Conservation (phyloP, 306 rosid species). For the Aeschynomene evenia region DNA sequence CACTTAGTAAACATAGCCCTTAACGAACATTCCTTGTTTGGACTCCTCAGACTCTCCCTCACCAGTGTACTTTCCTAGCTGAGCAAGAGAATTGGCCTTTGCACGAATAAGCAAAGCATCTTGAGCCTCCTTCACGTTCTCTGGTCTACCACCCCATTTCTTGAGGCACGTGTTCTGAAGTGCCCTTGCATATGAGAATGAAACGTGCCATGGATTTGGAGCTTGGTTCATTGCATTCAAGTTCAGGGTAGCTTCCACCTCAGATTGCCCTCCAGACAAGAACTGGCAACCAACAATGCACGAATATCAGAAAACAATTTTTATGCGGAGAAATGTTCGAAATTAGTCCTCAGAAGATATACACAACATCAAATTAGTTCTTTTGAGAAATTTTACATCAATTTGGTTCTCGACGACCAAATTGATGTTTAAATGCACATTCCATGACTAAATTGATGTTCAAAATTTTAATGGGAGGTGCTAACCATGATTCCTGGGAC, state of each 20-base stretch:
- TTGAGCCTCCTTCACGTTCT: constrained; percentile 58
- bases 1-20: constrained; percentile 54
- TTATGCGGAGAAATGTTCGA: background rate
- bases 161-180: constrained; percentile 67
- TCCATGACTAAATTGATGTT: no score
- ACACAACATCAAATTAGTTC: no score
- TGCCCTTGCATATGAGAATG: constrained; percentile 69
- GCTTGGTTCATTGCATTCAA: constrained; percentile 70
- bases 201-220: constrained; percentile 63
- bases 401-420: no score
- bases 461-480: background rate
- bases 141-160: constrained; percentile 60
- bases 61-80: constrained; percentile 65
- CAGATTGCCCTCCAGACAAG: constrained; percentile 33
- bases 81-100: constrained; percentile 64
- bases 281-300: constrained; percentile 42
- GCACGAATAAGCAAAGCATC: constrained; percentile 49
- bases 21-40: constrained; percentile 54
- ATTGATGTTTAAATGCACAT: no score
- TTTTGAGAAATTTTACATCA: no score
- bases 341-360: no score
- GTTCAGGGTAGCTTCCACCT: constrained; percentile 54
- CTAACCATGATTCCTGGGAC: constrained; percentile 75
- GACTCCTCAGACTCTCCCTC: constrained; percentile 66
- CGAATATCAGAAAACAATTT: background rate